These are phyloP conservation scores for Exophiala xenobiotica DNA, from an alignment of 2,329 filamentous ascomycete genomes.

Conservation along the genomic window DNA sequence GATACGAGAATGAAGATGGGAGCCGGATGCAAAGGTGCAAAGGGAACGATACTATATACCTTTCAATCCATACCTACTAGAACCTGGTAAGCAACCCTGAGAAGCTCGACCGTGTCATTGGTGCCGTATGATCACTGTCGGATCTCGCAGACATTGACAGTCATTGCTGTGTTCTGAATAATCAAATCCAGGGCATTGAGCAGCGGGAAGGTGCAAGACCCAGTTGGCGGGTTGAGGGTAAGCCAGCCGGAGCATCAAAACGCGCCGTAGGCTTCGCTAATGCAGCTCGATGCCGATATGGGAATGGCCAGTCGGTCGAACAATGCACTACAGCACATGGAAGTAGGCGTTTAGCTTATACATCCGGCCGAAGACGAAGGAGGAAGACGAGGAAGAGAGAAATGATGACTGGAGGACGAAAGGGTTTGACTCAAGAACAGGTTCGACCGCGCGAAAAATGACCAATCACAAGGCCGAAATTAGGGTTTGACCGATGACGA, in stretches of 20 bases:
- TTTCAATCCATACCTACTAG: too few relatives aligned
- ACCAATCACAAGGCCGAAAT: not conserved
- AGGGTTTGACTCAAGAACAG: not conserved
- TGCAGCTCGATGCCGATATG: not conserved
- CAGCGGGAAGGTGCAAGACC: not conserved
- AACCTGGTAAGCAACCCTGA: too few relatives aligned
- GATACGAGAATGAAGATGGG: too few relatives aligned
- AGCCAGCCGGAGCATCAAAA: too few relatives aligned
- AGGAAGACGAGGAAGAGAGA: not conserved
- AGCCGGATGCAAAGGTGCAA: too few relatives aligned
- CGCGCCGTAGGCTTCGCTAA: too few relatives aligned
- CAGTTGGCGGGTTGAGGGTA: not conserved
- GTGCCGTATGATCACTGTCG: too few relatives aligned
- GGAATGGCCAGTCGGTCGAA: not conserved
- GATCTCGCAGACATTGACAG: not conserved
- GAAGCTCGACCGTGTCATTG: too few relatives aligned
- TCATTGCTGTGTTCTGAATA: not conserved
- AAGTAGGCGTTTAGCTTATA: not conserved
- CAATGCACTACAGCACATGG: not conserved
- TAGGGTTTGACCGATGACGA: not conserved
- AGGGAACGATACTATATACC: too few relatives aligned
- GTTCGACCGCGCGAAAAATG: conserved; percentile 1
- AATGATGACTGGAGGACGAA: not conserved
- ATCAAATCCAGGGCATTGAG: not conserved
- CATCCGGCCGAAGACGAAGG: not conserved